Percentiles rank a stretch among this genome's conserved stretches.
These are phyloP conservation scores for Epithele typhae DNA, from an alignment of 768 basidiomycete species.

Conservation along the genomic window DNA sequence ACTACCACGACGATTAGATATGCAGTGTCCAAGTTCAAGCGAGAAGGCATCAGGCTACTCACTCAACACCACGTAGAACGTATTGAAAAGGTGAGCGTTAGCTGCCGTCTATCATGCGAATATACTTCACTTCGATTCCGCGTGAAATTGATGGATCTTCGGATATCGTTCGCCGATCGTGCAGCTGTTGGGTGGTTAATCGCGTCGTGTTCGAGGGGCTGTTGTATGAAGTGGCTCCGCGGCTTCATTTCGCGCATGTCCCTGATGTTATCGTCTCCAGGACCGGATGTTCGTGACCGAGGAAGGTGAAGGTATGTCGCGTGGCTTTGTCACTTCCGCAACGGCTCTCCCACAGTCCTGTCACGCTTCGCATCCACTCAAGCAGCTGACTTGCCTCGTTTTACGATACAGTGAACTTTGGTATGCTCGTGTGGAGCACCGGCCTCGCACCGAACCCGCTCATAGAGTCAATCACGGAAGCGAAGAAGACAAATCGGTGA, in stretches of 20 bases:
- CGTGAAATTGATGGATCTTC: too few relatives aligned
- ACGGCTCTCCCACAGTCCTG: too few relatives aligned
- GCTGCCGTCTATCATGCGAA: too few relatives aligned
- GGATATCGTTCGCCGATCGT: too few relatives aligned
- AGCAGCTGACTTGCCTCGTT: constrained; percentile 1
- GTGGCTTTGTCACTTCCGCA: too few relatives aligned
- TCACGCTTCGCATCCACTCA: not conserved
- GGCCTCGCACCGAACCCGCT: constrained; percentile 82
- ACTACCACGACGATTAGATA: constrained; percentile 46
- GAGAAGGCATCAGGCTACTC: constrained; percentile 71
- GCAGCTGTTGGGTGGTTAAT: too few relatives aligned
- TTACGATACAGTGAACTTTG: constrained; percentile 59
- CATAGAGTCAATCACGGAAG: constrained; percentile 52
- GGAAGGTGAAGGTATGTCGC: constrained; percentile 55
- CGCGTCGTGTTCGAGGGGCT: too few relatives aligned
- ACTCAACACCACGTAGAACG: constrained; percentile 71
- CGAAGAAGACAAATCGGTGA: constrained; percentile 58
- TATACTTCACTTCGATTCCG: too few relatives aligned
- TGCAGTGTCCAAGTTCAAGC: constrained; percentile 62
- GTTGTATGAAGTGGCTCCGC: too few relatives aligned
- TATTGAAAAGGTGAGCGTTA: constrained; percentile 57
- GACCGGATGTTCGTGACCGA: constrained; percentile 68
- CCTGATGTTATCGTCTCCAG: constrained; percentile 26
- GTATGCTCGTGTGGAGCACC: constrained; percentile 85
- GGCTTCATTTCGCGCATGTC: not conserved